phyloP scores from a whole-genome alignment of 1,284 basidiomycete genomes.

The Trichosporon sp. region DNA sequence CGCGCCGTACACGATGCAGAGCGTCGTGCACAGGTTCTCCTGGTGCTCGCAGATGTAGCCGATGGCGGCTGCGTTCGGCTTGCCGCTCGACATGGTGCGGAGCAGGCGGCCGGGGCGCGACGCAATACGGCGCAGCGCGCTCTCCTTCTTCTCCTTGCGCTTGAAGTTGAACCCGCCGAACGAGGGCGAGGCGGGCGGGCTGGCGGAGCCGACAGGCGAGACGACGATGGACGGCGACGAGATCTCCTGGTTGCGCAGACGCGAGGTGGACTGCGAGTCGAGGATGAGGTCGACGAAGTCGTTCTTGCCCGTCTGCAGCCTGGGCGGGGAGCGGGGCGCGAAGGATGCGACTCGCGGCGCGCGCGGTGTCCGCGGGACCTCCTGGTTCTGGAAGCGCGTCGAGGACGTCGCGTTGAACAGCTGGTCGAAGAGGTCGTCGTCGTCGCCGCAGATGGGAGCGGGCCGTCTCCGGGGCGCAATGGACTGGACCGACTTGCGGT shows the following conservation, averaged over 20 bases:
- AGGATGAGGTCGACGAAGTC: not conserved
- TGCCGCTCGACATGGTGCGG: not conserved
- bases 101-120: not conserved
- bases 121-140: not conserved
- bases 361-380: not conserved
- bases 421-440: slow-evolving; percentile 13
- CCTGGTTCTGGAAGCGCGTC: not conserved
- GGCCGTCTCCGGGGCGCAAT: slow-evolving; percentile 1
- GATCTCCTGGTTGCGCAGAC: slow-evolving; percentile 16
- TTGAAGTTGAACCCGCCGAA: not conserved
- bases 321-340: not conserved
- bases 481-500: not conserved
- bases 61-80: slow-evolving; percentile 11
- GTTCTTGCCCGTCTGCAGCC: not conserved
- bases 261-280: slow-evolving; percentile 1
- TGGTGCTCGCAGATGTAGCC: slow-evolving; percentile 75
- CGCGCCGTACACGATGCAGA: slow-evolving; percentile 57
- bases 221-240: not conserved
- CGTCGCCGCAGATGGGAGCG: not conserved
- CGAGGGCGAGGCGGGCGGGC: not conserved
- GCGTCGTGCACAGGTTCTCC: slow-evolving; percentile 69
- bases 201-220: not conserved
- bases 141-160: slow-evolving; percentile 1
- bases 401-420: slow-evolving; percentile 6
- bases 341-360: not conserved